Base-by-base conservation (phyloP, 805 yeast species). In the Saccharomycopsis oosterbeekiorum region DNA sequence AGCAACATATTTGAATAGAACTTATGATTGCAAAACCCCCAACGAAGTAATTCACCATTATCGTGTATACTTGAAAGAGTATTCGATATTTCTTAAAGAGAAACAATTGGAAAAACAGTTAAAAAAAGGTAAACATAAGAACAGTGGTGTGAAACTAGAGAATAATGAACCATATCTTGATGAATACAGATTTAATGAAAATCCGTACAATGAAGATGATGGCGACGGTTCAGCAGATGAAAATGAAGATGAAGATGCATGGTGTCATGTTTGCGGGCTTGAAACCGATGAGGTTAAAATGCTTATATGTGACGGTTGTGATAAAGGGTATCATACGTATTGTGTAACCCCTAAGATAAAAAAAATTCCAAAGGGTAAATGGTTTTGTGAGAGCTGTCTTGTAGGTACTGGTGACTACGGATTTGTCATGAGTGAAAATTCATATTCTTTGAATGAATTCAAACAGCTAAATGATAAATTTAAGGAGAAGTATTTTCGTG, bases 351-450 rank as follows among this genome's bases (percentile, higher is more conserved):
- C 86, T 1, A 84, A 84, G 1, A 66, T 86, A 26, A 68, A 71
- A 0, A 67, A 68, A 1, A 73, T 85, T 1, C 91, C 92, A 0
- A 69, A 75, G 29, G 81, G 81, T 11, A 80, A 77, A 17, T 92
- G 97, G 96, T 85, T 79, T 68, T 92, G 98, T 71, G 86, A 86
- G 57, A 80, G 80, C 61, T 92, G 98, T 71, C 75, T 92, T n/a
- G 77, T 87, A 14, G 97, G 96, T 0, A 86, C 89, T 50, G 93
- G 94, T 1, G 91, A 84, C 65, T 92, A 89, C 68, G 96, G 96
- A 0, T 92, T 93, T 70, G 92, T 87, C 65, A 94, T 88, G 65
- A 76, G 78, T 1, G 80, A 84, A 1, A 70, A 75, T 19, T 74
- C 75, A 53, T 85, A 86, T 68, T 75, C 85, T 0, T 72, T 89